Conservation (phyloP, 805 yeast genomes). For the Nakazawaea siamensis region DNA sequence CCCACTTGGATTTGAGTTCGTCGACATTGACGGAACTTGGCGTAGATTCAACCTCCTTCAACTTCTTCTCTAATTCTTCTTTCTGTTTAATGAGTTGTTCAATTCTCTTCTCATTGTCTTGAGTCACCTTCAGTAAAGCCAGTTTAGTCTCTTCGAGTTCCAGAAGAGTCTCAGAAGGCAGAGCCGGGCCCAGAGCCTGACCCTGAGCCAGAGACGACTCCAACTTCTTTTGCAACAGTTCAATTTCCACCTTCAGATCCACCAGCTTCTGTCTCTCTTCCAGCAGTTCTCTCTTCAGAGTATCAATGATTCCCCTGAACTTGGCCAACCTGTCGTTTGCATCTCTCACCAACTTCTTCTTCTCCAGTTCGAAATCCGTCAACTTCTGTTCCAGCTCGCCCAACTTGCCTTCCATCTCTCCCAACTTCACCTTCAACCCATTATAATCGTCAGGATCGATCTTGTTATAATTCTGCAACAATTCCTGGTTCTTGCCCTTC, state of each 20-base stretch:
- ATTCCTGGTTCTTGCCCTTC: constrained; percentile 43
- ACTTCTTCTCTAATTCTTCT: constrained; percentile 12
- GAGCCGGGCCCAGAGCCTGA: constrained; percentile 5
- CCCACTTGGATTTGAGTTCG: constrained; percentile 16
- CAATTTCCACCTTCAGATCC: constrained; percentile 15
- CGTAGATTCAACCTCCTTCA: not conserved
- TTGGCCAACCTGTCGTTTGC: constrained; percentile 13
- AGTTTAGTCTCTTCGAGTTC: constrained; percentile 7
- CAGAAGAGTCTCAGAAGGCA: constrained; percentile 12
- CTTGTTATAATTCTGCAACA: constrained; percentile 31
- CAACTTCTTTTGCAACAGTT: constrained; percentile 17
- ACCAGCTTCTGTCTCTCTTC: constrained; percentile 6
- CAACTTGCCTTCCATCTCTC: constrained; percentile 14
- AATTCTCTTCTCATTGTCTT: constrained; percentile 10
- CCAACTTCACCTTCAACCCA: constrained; percentile 15
- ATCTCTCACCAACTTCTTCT: constrained; percentile 12
- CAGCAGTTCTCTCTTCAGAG: constrained; percentile 3
- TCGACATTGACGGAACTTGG: constrained; percentile 17
- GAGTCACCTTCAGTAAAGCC: not conserved
- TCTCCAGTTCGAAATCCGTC: constrained; percentile 10
- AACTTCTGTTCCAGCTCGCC: no score
- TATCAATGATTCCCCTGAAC: constrained; percentile 8
- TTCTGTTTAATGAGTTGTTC: constrained; percentile 13
- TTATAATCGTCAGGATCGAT: constrained; percentile 17
- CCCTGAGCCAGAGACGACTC: constrained; percentile 10